Conservation (phyloP, 2,329 filamentous ascomycete genomes). For the Coccinonectria pachysandricola region DNA sequence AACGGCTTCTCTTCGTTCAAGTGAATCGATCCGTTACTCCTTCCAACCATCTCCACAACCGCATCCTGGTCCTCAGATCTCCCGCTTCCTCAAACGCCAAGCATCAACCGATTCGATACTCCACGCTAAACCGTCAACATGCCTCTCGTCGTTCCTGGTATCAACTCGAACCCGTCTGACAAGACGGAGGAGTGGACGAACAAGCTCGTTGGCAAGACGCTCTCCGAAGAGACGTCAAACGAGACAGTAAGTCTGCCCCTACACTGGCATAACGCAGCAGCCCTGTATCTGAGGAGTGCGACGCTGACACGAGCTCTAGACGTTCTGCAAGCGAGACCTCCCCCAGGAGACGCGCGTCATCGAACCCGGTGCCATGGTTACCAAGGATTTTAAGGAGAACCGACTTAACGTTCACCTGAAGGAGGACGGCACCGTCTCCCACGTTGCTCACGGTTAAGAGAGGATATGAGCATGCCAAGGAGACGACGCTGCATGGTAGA, state of each 20-base stretch:
- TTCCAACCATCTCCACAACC: too few species aligned
- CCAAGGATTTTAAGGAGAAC: slow-evolving; percentile 43
- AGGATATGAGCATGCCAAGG: neutral
- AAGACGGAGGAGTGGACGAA: slow-evolving; percentile 48
- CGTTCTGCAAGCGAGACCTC: slow-evolving; percentile 50
- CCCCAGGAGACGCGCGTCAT: slow-evolving; percentile 47
- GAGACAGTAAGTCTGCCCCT: slow-evolving; percentile 41
- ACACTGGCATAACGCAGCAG: neutral
- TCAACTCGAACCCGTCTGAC: slow-evolving; percentile 36
- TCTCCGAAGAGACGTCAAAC: slow-evolving; percentile 35
- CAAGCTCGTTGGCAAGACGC: slow-evolving; percentile 55
- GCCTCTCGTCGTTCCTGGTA: slow-evolving; percentile 55
- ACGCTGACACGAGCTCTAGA: too few species aligned
- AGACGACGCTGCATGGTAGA: slow-evolving; percentile 1
- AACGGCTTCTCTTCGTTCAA: too few species aligned
- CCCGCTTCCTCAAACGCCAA: neutral
- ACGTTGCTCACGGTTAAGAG: slow-evolving; percentile 44
- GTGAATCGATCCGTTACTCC: too few species aligned
- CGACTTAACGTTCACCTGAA: slow-evolving; percentile 50
- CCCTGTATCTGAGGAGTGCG: slow-evolving; percentile 2
- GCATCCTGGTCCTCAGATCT: too few species aligned
- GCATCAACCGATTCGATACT: neutral
- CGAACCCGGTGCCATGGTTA: slow-evolving; percentile 45
- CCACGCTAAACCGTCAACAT: too few species aligned
- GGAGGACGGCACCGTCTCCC: slow-evolving; percentile 49